Percentiles rank a stretch among this genome's conserved stretches.
Conservation (phyloP, 2,329 filamentous ascomycete species). For the Trichophyton mentagrophytes region DNA sequence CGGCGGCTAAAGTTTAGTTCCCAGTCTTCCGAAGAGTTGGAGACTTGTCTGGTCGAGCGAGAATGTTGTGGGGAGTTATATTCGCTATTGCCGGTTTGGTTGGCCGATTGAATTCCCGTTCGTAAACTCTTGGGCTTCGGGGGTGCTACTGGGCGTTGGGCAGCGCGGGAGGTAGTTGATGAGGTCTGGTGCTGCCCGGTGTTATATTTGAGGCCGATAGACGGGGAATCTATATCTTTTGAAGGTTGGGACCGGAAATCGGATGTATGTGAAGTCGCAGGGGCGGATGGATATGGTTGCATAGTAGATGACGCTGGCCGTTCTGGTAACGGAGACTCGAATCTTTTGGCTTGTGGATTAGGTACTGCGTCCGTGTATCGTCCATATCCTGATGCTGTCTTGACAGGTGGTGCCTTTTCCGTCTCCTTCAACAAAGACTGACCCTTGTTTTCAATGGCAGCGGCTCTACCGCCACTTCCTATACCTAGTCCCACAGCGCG, state of each 20-base stretch:
- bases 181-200: constrained; percentile 17
- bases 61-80: constrained; percentile 19
- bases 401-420: constrained; percentile 44
- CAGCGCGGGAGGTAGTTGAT: constrained; percentile 20
- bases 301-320: constrained; percentile 7
- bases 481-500: constrained; percentile 25
- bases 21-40: constrained; percentile 44
- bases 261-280: neutral
- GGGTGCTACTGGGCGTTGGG: constrained; percentile 41
- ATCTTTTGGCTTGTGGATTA: constrained; percentile 30
- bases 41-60: neutral
- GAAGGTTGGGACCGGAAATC: constrained; percentile 6
- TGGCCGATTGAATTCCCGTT: constrained; percentile 28
- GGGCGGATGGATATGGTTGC: neutral
- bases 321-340: constrained; percentile 14
- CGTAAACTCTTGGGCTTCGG: constrained; percentile 50
- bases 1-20: constrained; percentile 65
- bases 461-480: constrained; percentile 49
- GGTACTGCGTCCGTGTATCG: constrained; percentile 54
- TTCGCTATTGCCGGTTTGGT: constrained; percentile 16
- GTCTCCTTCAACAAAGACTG: constrained; percentile 74
- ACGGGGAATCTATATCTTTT: constrained; percentile 5
- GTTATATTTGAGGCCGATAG: constrained; percentile 1
- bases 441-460: constrained; percentile 85
- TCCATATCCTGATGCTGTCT: constrained; percentile 82